These are phyloP conservation scores for Pythium guiyangense DNA, from an alignment of 352 stramenopile species.

Conservation along the genomic window DNA sequence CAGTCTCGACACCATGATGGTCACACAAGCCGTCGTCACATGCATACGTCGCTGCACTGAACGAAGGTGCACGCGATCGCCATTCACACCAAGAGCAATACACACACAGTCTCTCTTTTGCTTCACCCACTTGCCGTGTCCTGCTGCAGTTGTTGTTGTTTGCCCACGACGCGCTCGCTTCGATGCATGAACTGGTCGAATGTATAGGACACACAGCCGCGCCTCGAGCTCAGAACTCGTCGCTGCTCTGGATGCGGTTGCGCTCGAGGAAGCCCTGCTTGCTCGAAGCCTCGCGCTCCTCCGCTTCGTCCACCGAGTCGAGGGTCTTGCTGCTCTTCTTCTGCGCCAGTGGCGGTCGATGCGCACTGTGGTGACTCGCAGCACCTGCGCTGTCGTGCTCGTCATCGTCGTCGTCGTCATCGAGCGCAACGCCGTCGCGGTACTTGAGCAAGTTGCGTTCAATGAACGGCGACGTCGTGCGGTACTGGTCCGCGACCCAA, in stretches of 20 bases:
- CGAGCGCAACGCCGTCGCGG: constrained; percentile 54
- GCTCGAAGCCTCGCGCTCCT: constrained; percentile 24
- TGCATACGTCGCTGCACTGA: neutral
- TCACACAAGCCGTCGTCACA: neutral
- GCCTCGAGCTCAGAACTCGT: constrained; percentile 37
- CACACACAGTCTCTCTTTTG: too few species aligned
- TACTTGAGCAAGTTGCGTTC: constrained; percentile 82
- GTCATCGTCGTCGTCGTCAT: constrained; percentile 30
- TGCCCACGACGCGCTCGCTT: neutral
- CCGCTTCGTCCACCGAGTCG: constrained; percentile 10
- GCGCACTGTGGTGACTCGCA: too few species aligned
- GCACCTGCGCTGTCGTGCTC: neutral
- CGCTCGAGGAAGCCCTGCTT: constrained; percentile 43
- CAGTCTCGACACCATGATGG: neutral
- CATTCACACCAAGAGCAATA: too few species aligned
- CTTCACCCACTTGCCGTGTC: neutral
- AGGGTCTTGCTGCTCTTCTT: constrained; percentile 16
- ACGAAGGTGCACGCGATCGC: too few species aligned
- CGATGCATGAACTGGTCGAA: too few species aligned
- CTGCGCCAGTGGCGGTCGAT: constrained; percentile 8
- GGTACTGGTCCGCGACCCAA: constrained; percentile 83
- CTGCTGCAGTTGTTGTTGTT: neutral
- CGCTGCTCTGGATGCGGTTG: constrained; percentile 50
- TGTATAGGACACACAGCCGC: neutral
- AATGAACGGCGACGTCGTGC: constrained; percentile 82